Evolutionary conservation across 2,329 filamentous ascomycete genomes (phyloP).

Genomic region (Dactylonectria macrodidyma): DNA sequence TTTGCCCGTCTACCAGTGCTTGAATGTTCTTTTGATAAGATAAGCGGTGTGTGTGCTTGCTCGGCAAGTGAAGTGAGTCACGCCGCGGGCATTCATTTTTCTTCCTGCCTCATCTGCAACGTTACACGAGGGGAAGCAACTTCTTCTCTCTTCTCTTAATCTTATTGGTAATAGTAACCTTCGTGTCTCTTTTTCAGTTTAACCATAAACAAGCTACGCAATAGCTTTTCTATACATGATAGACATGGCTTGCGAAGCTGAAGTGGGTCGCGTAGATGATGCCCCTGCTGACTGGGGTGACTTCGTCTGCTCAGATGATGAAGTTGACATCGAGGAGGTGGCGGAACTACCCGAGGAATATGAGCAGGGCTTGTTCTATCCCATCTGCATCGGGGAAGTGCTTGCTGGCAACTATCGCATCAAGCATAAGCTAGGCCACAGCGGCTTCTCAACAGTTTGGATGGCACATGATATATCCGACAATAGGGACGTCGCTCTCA

Average conservation of each 20-base stretch:
- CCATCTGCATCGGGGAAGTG: slow-evolving; percentile 56
- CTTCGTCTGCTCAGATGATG: background rate
- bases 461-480: slow-evolving; percentile 47
- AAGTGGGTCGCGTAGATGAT: background rate
- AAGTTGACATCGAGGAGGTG: background rate
- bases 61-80: too few species aligned
- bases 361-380: slow-evolving; percentile 44
- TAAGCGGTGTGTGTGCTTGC: too few species aligned
- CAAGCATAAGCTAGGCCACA: slow-evolving; percentile 59
- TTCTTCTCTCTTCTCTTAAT: too few species aligned
- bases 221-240: too few species aligned
- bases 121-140: too few species aligned
- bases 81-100: too few species aligned
- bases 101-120: too few species aligned
- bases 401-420: slow-evolving; percentile 57
- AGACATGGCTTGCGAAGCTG: background rate
- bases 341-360: background rate
- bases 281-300: background rate
- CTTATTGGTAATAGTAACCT: too few species aligned
- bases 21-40: too few species aligned
- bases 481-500: slow-evolving; percentile 30
- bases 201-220: too few species aligned
- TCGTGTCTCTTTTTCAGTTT: too few species aligned
- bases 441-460: slow-evolving; percentile 61
- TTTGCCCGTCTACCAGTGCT: too few species aligned